phyloP scores from a whole-genome alignment of 306 rosid genomes.

The Prunus padus region DNA sequence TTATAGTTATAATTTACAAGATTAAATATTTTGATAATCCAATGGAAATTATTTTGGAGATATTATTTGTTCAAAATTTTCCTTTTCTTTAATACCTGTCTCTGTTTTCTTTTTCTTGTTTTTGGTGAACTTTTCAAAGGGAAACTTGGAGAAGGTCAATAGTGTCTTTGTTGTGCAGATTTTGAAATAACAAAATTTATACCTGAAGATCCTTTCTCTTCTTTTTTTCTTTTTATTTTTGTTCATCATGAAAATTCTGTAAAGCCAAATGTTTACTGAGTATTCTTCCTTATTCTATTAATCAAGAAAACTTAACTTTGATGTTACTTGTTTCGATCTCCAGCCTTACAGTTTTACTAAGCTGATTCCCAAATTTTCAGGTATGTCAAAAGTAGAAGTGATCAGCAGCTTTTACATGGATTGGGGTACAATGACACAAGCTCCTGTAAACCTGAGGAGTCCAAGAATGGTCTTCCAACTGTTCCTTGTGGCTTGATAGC shows the following conservation, averaged over 20 bases:
- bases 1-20: neutral
- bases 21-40: neutral
- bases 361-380: conserved; percentile 43
- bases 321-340: conserved; percentile 12
- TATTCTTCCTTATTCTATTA: neutral
- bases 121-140: neutral
- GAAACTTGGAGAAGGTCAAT: neutral
- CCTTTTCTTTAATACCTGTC: no score
- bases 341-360: neutral
- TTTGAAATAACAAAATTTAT: neutral
- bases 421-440: conserved; percentile 58
- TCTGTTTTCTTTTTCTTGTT: neutral
- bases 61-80: neutral
- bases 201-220: neutral
- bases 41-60: neutral
- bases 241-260: neutral
- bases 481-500: conserved; percentile 96
- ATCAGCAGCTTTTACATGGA: conserved; percentile 78
- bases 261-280: neutral
- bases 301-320: neutral
- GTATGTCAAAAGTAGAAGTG: conserved; percentile 89
- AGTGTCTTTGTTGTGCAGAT: neutral
- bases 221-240: neutral
- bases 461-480: conserved; percentile 54
- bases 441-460: conserved; percentile 71